Base-by-base conservation (phyloP, 345 rosid species). In the Rhizophora apiculata region DNA sequence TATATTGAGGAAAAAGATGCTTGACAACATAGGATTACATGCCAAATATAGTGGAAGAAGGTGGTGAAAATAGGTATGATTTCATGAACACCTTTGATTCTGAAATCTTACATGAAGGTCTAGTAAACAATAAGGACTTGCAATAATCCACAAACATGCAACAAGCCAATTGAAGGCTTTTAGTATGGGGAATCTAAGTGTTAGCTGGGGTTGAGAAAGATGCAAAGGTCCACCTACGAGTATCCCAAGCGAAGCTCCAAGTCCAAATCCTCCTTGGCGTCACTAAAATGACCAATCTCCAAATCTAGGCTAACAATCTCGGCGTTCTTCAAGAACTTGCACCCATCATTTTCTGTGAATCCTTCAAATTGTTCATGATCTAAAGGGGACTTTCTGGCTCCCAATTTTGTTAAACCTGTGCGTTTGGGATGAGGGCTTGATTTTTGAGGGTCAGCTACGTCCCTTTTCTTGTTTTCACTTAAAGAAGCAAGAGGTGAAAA, bases 181-280 rank as follows among this genome's bases (percentile, higher is more conserved):
- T 43, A 69, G 32, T 39, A 29, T 65, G 10, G 31, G 48, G 10
- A 53, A 65, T 29, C 15, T 43, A 15, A 20, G 48, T 13, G 20
- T 58, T 13, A 24, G 62, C 27, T 32, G 39, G 53, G 18, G 22
- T 18, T 36, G 21, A 56, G 8, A 43, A 57, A 31, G 72, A 56
- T 60, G 49, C 48, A 3, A 29, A 51, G n/a, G n/a, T 73, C 52
- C 19, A 36, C 60, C 79, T 83, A 83, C 54, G 89, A 77, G 64
- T 80, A 84, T 8, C 98, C 98, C 74, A 93, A 82, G 61, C 98
- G 91, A 83, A 94, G 98, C 71, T 94, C 97, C 74, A 94, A 91
- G 76, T 94, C 98, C 72, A 94, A 74, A 75, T 87, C 92, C 60
- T 90, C 78, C 56, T 81, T 79, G 54, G 88, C 67, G 24, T 82